Evolutionary conservation across 768 basidiomycete species (phyloP), one percentile per base, ranked within the genome.

Genomic region (Kwoniella sp.): DNA sequence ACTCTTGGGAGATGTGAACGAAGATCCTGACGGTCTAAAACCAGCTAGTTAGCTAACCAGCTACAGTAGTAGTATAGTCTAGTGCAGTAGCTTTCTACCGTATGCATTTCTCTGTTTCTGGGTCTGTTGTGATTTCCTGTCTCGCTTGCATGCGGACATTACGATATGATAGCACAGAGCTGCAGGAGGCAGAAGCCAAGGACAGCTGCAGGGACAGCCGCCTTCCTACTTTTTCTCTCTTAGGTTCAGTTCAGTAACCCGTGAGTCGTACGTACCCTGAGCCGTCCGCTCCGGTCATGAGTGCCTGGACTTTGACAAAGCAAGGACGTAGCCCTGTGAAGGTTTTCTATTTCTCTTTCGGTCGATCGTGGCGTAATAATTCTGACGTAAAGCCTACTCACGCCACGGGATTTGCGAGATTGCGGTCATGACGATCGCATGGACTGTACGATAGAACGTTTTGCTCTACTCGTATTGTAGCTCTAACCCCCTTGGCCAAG

Each of bases 301-400:
- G 34, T 26, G 28, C 26, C 22, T 15, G 58, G 22, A 30, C 12
- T n/a, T n/a, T n/a, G 30, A 41, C 4, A n/a, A n/a, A 2, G 17
- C 23, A 58, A 47, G 5, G 5, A 47, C 41, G 7, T 13, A 58
- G n/a, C n/a, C n/a, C n/a, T n/a, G n/a, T n/a, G n/a, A n/a, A 34
- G 34, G 13, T 5, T 13, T 34, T 13, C 15, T 45, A 11, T 9
- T 8, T 45, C 17, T 4, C 41, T 45, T 20, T 20, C 41, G 34
- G 58, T 60, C 58, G 58, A 60, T 60, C 58, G 58, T 60, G 58
- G 58, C 58, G 47, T 60, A 38, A 51, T 60, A 60, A n/a, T 29
- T 51, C 52, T 60, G 26, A 60, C 58, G 58, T 60, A 52, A 60
- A 50, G 30, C 50, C 31, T 30, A 47, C 23, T 50, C 45, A 29